Percentiles rank a stretch among this genome's conserved stretches.
phyloP scores from a whole-genome alignment of 2,329 filamentous ascomycete species.

The Cladosporium sp. region DNA sequence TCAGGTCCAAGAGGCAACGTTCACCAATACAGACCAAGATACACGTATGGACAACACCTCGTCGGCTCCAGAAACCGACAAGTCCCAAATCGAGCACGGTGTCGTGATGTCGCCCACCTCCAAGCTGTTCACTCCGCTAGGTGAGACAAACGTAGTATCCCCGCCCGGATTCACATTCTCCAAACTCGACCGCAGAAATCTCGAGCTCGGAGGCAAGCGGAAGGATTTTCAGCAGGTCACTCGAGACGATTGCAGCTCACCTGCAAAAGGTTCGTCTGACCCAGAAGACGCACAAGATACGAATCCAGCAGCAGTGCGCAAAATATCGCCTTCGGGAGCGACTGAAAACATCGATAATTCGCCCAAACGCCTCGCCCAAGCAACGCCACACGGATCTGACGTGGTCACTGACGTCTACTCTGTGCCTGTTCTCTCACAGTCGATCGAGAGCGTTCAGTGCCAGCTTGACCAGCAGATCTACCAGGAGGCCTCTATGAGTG shows the following conservation, averaged over 20 bases:
- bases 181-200: background rate
- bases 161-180: background rate
- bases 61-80: background rate
- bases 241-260: background rate
- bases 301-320: background rate
- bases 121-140: background rate
- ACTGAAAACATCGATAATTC: background rate
- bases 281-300: background rate
- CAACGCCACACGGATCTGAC: background rate
- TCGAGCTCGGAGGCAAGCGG: background rate
- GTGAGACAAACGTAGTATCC: background rate
- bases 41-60: background rate
- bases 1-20: background rate
- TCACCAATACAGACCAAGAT: too few relatives aligned
- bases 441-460: background rate
- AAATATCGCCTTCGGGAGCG: background rate
- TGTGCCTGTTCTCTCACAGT: background rate
- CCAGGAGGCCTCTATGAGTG: background rate
- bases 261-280: background rate
- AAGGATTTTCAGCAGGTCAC: background rate
- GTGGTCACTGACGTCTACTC: background rate
- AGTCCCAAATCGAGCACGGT: background rate
- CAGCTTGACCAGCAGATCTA: background rate
- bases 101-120: background rate
- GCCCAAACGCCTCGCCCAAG: background rate